These are phyloP conservation scores for Sarcomyxa edulis DNA, from an alignment of 768 basidiomycete genomes.

Conservation along the genomic window DNA sequence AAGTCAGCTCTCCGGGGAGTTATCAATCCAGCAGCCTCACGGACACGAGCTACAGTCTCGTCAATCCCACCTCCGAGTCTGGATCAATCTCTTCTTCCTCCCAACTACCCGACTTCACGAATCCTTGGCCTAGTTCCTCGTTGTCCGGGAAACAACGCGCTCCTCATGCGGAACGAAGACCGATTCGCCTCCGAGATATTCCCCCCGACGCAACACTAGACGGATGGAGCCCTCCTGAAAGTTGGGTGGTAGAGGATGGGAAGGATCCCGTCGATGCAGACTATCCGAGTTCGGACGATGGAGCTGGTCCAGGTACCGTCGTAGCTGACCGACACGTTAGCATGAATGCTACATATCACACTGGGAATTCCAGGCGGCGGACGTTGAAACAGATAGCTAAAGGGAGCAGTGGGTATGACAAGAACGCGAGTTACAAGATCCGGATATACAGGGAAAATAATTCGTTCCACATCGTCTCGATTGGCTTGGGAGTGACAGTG, in stretches of 20 bases:
- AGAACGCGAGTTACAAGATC: slow-evolving; percentile 55
- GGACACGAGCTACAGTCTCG: too few species aligned
- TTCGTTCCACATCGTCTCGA: slow-evolving; percentile 64
- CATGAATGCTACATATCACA: too few species aligned
- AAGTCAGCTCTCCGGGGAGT: slow-evolving; percentile 37
- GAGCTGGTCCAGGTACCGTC: too few species aligned
- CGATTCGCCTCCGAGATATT: not conserved
- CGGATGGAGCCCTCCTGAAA: slow-evolving; percentile 68
- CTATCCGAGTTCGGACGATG: slow-evolving; percentile 39
- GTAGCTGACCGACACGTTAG: too few species aligned
- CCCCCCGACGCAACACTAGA: too few species aligned
- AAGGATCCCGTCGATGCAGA: slow-evolving; percentile 30
- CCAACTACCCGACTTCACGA: too few species aligned
- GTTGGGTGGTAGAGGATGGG: slow-evolving; percentile 64
- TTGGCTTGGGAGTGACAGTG: slow-evolving; percentile 62
- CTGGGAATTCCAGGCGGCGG: too few species aligned
- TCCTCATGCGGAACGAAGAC: slow-evolving; percentile 2
- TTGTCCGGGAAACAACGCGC: too few species aligned
- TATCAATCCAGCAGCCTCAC: slow-evolving; percentile 18
- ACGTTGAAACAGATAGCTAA: slow-evolving; percentile 6
- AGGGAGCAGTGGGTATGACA: slow-evolving; percentile 9
- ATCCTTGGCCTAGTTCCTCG: too few species aligned
- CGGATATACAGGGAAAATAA: slow-evolving; percentile 75
- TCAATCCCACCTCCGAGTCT: too few species aligned
- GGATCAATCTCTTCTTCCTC: too few species aligned